Base-by-base conservation (phyloP, 192 early-diverging fungal genomes). In the Mortierella claussenii region DNA sequence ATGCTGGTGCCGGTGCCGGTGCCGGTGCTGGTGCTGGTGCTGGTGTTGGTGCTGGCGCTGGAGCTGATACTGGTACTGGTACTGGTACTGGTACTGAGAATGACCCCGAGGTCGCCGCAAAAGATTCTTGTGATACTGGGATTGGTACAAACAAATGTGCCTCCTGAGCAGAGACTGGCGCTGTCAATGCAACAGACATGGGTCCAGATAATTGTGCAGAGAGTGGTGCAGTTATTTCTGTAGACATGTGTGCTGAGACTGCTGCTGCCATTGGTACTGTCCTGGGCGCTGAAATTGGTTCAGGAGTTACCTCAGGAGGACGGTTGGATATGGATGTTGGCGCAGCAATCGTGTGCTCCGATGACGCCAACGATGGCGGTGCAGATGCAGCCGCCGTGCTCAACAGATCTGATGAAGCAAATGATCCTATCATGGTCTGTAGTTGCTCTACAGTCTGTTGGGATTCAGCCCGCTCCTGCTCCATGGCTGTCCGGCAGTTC, bases 381-480 rank as follows among this genome's bases (percentile, higher is more conserved):
- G 37, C 13, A 13, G 37, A 40, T 40, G 37, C 13, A 13, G 37
- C 7, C 13, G 37, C n/a, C n/a, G n/a, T n/a, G n/a, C n/a, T n/a
- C n/a, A n/a, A n/a, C n/a, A n/a, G n/a, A n/a, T n/a, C n/a, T n/a
- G n/a, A n/a, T n/a, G n/a, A n/a, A n/a, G n/a, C 37, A 13, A 40
- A 40, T 40, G 13, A 40, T 40, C 37, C 54, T 17, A 71, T 63
- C 60, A 43, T 50, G 20, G 47, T 20, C 55, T 63, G 69, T 10
- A 71, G 47, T 11, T 71, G 34, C 2, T n/a, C 30, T 18, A 58
- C 46, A 2, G 28, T 21, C 37, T 43, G 20, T 9, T 33, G 60
- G 11, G 60, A 40, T 23, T 58, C 27, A 4, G 18, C 28, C 23
- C 63, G 52, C 47, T 71, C 69, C 55, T 63, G 37, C 37, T 57